These are phyloP conservation scores for Aspergillus latus DNA, from an alignment of 2,329 filamentous ascomycete species.

Conservation along the genomic window DNA sequence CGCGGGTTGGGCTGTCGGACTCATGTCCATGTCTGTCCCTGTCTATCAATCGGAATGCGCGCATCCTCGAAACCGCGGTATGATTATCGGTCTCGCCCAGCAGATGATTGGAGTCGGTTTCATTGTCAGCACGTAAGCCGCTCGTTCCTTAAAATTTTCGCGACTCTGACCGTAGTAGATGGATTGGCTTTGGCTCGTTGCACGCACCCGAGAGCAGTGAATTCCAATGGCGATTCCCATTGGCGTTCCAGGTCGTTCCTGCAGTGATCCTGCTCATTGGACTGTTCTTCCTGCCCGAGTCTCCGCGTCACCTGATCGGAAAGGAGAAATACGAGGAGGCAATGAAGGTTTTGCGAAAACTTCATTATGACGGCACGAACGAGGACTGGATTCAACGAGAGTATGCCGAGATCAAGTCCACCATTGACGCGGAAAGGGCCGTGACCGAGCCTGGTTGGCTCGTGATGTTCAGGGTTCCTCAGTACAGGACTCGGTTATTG, in stretches of 20 bases:
- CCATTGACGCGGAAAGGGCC: constrained; percentile 60
- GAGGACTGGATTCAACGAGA: constrained; percentile 56
- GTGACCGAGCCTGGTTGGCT: constrained; percentile 49
- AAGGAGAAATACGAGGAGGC: constrained; percentile 52
- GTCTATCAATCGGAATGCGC: constrained; percentile 65
- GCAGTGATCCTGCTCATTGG: constrained; percentile 38
- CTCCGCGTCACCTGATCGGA: constrained; percentile 39
- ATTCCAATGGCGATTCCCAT: constrained; percentile 39
- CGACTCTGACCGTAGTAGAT: constrained; percentile 24
- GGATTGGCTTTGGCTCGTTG: constrained; percentile 53
- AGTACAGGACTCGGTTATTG: constrained; percentile 60
- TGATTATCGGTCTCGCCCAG: constrained; percentile 45
- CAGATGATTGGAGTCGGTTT: constrained; percentile 49
- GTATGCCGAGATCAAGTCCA: constrained; percentile 36
- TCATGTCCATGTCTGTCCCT: constrained; percentile 54
- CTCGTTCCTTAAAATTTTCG: neutral
- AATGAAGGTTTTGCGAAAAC: constrained; percentile 49
- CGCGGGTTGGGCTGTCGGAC: constrained; percentile 50
- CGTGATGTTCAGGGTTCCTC: constrained; percentile 43
- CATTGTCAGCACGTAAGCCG: constrained; percentile 43
- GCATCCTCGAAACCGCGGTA: constrained; percentile 57
- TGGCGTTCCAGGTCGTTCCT: constrained; percentile 42
- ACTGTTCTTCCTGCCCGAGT: constrained; percentile 36
- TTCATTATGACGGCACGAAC: constrained; percentile 56
- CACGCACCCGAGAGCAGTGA: constrained; percentile 33